Evolutionary conservation across 2,329 filamentous ascomycete genomes (phyloP).

Genomic region (Ophidiomyces ophidiicola): DNA sequence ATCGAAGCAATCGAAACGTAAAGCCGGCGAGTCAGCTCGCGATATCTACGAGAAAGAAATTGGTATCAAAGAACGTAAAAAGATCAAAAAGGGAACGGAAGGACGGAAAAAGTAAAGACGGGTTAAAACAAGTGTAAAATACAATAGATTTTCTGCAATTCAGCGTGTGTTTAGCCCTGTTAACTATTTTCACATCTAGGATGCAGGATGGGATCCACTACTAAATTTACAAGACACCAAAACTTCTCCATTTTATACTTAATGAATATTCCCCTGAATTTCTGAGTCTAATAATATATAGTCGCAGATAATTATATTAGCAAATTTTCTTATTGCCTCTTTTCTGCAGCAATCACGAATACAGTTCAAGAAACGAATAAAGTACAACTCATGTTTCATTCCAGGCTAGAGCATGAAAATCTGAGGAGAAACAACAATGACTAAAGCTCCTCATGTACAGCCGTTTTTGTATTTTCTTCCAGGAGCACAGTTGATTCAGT

Average conservation of each 20-base stretch:
- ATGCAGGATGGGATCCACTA: no score
- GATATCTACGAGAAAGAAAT: conserved; percentile 37
- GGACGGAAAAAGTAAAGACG: conserved; percentile 21
- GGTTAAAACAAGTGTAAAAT: conserved; percentile 2
- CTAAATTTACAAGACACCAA: no score
- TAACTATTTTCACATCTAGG: not conserved
- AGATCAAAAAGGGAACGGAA: conserved; percentile 35
- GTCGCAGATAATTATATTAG: not conserved
- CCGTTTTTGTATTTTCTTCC: conserved; percentile 19
- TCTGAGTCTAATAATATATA: not conserved
- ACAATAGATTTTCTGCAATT: not conserved
- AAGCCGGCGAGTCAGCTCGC: conserved; percentile 47
- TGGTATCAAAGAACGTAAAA: conserved; percentile 34
- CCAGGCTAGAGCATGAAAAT: no score
- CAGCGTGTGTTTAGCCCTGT: not conserved
- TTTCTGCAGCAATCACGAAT: not conserved
- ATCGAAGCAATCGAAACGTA: conserved; percentile 58
- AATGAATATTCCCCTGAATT: not conserved
- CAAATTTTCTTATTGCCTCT: not conserved
- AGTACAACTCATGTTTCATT: no score
- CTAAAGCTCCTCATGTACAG: conserved; percentile 36
- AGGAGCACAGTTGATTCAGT: no score
- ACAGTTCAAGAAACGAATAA: no score
- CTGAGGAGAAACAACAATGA: not conserved
- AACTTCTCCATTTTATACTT: no score